Base-by-base conservation (phyloP, 306 rosid species). In the Betula pendula region DNA sequence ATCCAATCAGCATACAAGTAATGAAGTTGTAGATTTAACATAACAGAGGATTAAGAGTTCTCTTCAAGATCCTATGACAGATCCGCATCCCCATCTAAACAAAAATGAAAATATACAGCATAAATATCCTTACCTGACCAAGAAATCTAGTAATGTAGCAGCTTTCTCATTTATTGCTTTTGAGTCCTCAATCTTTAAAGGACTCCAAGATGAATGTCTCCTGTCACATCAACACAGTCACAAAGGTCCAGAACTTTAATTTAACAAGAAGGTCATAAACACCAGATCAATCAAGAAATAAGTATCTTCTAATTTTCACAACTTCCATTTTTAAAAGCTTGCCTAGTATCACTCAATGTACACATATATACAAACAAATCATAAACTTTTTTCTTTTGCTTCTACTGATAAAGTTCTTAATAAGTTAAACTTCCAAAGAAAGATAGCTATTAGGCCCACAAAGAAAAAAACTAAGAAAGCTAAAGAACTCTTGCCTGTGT, bases 71-170 rank as follows among this genome's bases (percentile, higher is more conserved):
- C 27, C 2, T 24, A 5, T 14, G 6, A 56, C 12, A 25, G 63
- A 24, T 24, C 63, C 16, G 13, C 20, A 16, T 8, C 48, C 9
- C 25, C 8, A 0, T 66, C 70, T 66, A 66, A 19, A 29, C 47
- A 66, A 66, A 48, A 66, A 38, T 40, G 17, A 73, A 67, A 51
- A 48, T 73, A 25, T 12, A 60, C 29, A 45, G 65, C 7, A 47
- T 16, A 22, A 72, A 79, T 38, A 51, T 76, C 75, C 48, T 84
- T 84, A 94, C 98, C 95, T 69, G 55, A 94, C 83, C 78, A 94
- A 75, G 77, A 69, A 84, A 79, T 83, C 85, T 33, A 94, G 66
- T 66, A 92, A 86, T 68, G 82, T 17, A 5, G 78, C 81, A 80
- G 88, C 96, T 72, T 84, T 86, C 27, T 78, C 89, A 38, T 81